These are phyloP conservation scores for Clohesyomyces aquaticus DNA, from an alignment of 495 filamentous ascomycete species.

Conservation along the genomic window DNA sequence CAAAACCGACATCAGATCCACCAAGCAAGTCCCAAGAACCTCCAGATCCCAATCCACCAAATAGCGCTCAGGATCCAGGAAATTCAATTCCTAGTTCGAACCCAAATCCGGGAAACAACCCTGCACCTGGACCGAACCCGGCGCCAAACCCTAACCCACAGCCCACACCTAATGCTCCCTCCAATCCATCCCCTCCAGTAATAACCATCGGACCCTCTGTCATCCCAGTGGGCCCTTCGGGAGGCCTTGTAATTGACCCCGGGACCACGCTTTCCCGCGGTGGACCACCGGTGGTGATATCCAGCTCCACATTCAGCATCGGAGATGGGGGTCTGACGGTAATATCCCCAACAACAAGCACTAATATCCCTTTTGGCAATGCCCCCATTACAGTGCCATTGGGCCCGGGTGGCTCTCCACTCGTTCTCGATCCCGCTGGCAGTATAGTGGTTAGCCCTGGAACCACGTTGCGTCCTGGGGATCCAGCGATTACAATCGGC, in stretches of 20 bases:
- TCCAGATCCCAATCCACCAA: constrained; percentile 1
- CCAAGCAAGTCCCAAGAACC: constrained; percentile 2
- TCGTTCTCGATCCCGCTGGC: constrained; percentile 5
- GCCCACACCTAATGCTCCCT: not conserved
- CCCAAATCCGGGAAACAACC: not conserved
- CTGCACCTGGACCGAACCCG: not conserved
- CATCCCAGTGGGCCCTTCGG: constrained; percentile 14
- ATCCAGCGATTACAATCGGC: constrained; percentile 1
- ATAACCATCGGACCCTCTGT: constrained; percentile 15
- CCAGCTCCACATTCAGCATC: constrained; percentile 14
- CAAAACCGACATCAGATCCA: not conserved
- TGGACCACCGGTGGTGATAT: not conserved
- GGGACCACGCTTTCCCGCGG: constrained; percentile 14
- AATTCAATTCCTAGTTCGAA: not conserved
- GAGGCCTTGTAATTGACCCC: constrained; percentile 11
- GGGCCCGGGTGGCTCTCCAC: not conserved
- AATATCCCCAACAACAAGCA: constrained; percentile 14
- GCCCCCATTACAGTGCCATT: constrained; percentile 9
- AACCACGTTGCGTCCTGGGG: constrained; percentile 7
- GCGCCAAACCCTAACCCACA: not conserved
- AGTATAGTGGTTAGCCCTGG: constrained; percentile 4
- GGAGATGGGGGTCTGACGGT: constrained; percentile 3
- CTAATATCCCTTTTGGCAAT: constrained; percentile 4
- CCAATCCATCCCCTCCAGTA: constrained; percentile 3
- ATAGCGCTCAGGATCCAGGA: not conserved